phyloP scores from a whole-genome alignment of 1,284 basidiomycete species.

The Puccinia brachypodii region DNA sequence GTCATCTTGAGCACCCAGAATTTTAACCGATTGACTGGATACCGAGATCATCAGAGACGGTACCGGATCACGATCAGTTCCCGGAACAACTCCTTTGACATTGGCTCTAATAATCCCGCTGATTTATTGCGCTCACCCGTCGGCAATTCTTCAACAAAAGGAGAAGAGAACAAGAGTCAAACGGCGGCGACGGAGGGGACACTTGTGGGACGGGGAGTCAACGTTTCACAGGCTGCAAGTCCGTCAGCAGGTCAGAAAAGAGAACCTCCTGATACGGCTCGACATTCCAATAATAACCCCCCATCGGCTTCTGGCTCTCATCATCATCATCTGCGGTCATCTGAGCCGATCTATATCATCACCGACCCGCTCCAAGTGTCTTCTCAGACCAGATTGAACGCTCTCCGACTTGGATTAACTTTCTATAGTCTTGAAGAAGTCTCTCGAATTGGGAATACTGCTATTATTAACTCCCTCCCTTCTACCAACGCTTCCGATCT shows the following conservation, averaged over 20 bases:
- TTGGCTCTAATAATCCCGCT: background rate
- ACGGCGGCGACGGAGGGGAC: background rate
- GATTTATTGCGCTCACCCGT: background rate
- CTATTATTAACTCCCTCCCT: background rate
- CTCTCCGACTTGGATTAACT: constrained; percentile 5
- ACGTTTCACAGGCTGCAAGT: background rate
- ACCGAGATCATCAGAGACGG: background rate
- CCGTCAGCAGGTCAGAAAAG: background rate
- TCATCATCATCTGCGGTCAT: background rate
- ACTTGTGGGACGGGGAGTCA: too few relatives aligned
- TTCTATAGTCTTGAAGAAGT: constrained; percentile 40
- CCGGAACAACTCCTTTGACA: background rate
- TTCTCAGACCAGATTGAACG: background rate
- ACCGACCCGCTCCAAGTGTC: constrained; percentile 10
- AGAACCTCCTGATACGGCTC: background rate
- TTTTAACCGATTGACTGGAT: constrained; percentile 11
- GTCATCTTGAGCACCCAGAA: constrained; percentile 33
- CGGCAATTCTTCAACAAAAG: background rate
- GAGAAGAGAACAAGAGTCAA: background rate
- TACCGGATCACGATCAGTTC: constrained; percentile 13
- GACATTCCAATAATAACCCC: background rate
- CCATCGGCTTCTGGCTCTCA: background rate
- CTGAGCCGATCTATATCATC: constrained; percentile 33
- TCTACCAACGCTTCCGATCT: background rate
- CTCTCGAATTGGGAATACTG: background rate